phyloP scores from a whole-genome alignment of 441 rosid genomes.

The Brassica balearica region DNA sequence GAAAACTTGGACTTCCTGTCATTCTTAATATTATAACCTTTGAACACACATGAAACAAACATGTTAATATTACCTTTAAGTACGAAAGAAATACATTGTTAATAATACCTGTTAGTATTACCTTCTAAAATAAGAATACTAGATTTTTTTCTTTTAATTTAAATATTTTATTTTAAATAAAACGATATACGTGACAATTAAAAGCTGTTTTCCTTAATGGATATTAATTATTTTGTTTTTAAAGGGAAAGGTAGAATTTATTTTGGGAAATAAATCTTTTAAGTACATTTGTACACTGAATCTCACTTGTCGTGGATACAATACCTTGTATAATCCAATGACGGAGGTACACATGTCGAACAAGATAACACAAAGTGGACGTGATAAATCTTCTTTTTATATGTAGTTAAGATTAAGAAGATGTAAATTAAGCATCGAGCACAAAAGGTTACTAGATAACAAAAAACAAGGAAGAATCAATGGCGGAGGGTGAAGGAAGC shows the following conservation, averaged over 20 bases:
- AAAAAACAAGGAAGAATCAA: background rate
- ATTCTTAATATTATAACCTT: background rate
- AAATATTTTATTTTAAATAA: background rate
- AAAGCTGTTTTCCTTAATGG: background rate
- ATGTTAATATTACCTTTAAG: background rate
- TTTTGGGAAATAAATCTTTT: background rate
- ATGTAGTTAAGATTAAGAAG: background rate
- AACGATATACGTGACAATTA: background rate
- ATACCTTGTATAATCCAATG: background rate
- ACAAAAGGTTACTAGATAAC: background rate
- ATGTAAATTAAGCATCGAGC: background rate
- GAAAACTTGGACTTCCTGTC: background rate
- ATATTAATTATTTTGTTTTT: slow-evolving; percentile 1
- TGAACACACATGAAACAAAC: background rate
- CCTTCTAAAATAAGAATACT: background rate
- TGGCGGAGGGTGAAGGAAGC: background rate
- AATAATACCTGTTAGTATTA: background rate
- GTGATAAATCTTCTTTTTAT: background rate
- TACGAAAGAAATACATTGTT: background rate
- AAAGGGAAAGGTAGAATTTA: background rate
- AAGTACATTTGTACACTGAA: background rate
- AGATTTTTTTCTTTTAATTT: background rate
- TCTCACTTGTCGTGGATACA: background rate
- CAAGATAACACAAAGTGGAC: background rate
- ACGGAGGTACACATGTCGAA: background rate